Evolutionary conservation across 306 rosid genomes (phyloP).

Genomic region (Quercus berberidifolia): DNA sequence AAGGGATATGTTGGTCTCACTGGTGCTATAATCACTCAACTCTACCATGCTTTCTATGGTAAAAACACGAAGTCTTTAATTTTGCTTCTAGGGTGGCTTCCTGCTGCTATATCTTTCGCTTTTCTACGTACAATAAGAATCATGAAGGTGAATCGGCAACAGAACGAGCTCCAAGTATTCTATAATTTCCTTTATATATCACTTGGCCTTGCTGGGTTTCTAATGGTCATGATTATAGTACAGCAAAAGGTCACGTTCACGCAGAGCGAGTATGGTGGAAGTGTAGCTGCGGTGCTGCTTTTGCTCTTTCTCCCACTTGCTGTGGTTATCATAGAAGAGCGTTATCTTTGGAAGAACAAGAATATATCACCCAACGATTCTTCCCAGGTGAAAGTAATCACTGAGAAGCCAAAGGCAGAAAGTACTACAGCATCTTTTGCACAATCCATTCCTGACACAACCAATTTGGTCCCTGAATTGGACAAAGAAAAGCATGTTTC

Average conservation of each 20-base stretch:
- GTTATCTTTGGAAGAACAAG: slow-evolving; percentile 19
- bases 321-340: slow-evolving; percentile 43
- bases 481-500: slow-evolving; percentile 4
- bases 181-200: slow-evolving; percentile 58
- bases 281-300: slow-evolving; percentile 44
- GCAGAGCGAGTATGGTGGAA: slow-evolving; percentile 36
- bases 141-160: slow-evolving; percentile 30
- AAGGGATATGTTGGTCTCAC: slow-evolving; percentile 69
- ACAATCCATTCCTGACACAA: background rate
- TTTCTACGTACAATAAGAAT: slow-evolving; percentile 48
- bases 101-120: slow-evolving; percentile 48
- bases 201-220: slow-evolving; percentile 56
- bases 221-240: slow-evolving; percentile 46
- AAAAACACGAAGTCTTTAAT: slow-evolving; percentile 43
- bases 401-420: slow-evolving; percentile 15
- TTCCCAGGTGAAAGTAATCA: slow-evolving; percentile 14
- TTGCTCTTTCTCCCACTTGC: slow-evolving; percentile 54
- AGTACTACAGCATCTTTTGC: background rate
- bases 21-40: slow-evolving; percentile 68
- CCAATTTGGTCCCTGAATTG: background rate
- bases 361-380: background rate
- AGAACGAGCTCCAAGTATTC: slow-evolving; percentile 47
- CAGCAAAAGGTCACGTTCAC: slow-evolving; percentile 34
- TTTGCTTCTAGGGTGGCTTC: slow-evolving; percentile 69
- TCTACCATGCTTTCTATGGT: slow-evolving; percentile 55